A percentile compares a stretch with the other conserved stretches of the same genome.
phyloP scores from a whole-genome alignment of 1,284 basidiomycete genomes.

The Tranzscheliella williamsii region DNA sequence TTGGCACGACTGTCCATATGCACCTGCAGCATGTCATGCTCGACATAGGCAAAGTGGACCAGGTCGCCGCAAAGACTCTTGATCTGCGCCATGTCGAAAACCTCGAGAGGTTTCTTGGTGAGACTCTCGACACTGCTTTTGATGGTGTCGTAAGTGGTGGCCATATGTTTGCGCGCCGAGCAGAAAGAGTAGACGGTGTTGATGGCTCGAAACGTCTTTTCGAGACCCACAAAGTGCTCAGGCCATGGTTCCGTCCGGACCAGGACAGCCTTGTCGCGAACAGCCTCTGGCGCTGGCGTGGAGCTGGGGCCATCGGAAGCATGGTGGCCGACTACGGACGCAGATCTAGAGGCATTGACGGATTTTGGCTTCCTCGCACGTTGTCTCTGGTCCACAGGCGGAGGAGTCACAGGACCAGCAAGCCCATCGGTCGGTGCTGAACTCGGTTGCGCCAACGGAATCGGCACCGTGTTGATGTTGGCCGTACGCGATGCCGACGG shows the following conservation, averaged over 20 bases:
- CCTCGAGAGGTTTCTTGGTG: constrained; percentile 75
- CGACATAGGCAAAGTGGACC: constrained; percentile 80
- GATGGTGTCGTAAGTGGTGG: constrained; percentile 77
- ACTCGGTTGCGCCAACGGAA: too few species aligned
- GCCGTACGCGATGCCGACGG: too few species aligned
- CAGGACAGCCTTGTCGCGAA: constrained; percentile 11
- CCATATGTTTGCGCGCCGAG: constrained; percentile 78
- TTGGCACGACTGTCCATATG: constrained; percentile 62
- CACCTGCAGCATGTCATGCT: constrained; percentile 69
- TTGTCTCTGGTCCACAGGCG: constrained; percentile 3
- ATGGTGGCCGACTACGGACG: background rate
- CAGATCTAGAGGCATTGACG: constrained; percentile 4
- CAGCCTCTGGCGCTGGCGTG: constrained; percentile 3
- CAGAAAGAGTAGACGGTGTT: constrained; percentile 89
- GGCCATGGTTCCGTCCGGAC: constrained; percentile 56
- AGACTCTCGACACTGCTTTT: constrained; percentile 77
- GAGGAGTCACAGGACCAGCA: constrained; percentile 8
- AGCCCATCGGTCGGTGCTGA: too few species aligned
- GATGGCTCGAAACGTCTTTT: constrained; percentile 70
- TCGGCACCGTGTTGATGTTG: too few species aligned
- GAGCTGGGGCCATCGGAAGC: constrained; percentile 1
- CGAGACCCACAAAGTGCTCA: constrained; percentile 60
- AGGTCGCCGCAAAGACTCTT: constrained; percentile 84
- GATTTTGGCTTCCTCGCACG: constrained; percentile 14
- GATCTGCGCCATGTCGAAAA: constrained; percentile 77